Base-by-base conservation (phyloP, 192 early-diverging fungal species). In the Entrophospora sp. region DNA sequence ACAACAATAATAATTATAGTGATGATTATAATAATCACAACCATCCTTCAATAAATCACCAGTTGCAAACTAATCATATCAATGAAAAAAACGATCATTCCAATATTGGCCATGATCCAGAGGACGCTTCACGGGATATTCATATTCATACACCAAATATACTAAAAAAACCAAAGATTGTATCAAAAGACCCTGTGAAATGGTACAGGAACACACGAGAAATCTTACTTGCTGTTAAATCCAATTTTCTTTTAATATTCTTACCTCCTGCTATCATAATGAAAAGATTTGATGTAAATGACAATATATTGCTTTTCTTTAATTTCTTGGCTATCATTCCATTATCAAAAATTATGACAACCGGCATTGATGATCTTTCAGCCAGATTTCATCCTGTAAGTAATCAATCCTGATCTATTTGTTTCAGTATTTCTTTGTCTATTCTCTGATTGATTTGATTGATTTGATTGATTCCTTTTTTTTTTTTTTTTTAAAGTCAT, bases 301-400 rank as follows among this genome's bases (percentile, higher is more conserved):
- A 35, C 10, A 7, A 2, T 34, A 22, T 57, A 37, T 18, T 57
- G 9, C 37, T 57, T 57, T 36, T 57, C 55, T 34, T 57, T 34
- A 57, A 66, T 37, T 49, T 66, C 24, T 66, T 66, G 64, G 64
- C 64, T 4, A 66, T 66, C 13, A 51, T 66, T 28, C 64, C 64
- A 6, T 31, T 66, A 35, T 13, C 64, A 28, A 66, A 55, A 42
- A 66, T 66, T 38, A 32, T 66, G 37, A 52, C 64, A 2, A 44
- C 55, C 1, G 46, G 44, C n/a, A 53, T 66, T 37, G 51, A 66
- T 42, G 64, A 66, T 32, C n/a, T 53, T 4, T 27, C 51, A 13
- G 37, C 64, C 5, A 66, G 64, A 66, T 53, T 66, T 1, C 24
- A 22, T 30, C 64, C 46, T 4, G 64, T 66, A 66, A 53, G 22